Evolutionary conservation across 352 stramenopile species (phyloP).

Genomic region (Phytophthora palmivora): DNA sequence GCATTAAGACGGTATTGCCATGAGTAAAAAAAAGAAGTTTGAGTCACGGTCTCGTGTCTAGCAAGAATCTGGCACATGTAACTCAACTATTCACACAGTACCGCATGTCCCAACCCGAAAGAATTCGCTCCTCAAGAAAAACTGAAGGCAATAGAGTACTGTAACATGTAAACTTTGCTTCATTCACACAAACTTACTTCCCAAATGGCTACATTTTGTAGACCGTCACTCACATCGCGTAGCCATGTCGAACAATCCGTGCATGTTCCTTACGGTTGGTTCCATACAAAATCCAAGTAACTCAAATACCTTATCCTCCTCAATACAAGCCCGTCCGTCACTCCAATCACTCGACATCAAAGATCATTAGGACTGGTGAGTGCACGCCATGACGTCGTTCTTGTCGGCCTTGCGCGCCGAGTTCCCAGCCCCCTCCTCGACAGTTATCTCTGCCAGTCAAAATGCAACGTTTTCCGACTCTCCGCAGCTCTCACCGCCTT

Average conservation of each 20-base stretch:
- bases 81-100: too few species aligned
- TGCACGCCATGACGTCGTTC: conserved; percentile 38
- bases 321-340: conserved; percentile 23
- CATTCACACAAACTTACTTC: too few species aligned
- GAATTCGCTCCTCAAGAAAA: too few species aligned
- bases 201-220: too few species aligned
- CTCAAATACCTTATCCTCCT: neutral
- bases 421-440: conserved; percentile 21
- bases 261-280: conserved; percentile 16
- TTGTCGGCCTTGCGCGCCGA: conserved; percentile 39
- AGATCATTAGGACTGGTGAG: conserved; percentile 16
- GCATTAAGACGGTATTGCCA: too few species aligned
- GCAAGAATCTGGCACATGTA: too few species aligned
- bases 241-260: conserved; percentile 19
- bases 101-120: too few species aligned
- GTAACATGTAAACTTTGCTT: too few species aligned
- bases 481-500: conserved; percentile 1
- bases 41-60: too few species aligned
- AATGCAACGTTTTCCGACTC: conserved; percentile 14
- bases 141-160: too few species aligned
- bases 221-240: conserved; percentile 22
- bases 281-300: conserved; percentile 13
- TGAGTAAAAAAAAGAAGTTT: too few species aligned
- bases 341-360: neutral
- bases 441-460: neutral